Conservation (phyloP, 2,329 filamentous ascomycete species). For the Xylariaceae sp. region DNA sequence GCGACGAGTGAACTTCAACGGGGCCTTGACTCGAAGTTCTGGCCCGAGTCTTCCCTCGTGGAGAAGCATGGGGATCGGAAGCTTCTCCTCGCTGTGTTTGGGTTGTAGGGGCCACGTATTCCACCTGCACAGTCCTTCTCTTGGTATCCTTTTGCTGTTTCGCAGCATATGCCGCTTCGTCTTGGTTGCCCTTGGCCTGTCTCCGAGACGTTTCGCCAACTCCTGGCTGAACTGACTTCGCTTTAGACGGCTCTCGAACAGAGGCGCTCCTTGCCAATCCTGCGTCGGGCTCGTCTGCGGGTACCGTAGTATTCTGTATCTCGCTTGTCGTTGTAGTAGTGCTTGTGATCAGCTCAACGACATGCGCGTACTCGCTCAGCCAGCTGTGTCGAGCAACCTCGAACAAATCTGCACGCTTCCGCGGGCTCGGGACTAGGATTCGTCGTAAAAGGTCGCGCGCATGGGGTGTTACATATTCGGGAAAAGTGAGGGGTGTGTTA, state of each 20-base stretch:
- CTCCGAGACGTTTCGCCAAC: constrained; percentile 67
- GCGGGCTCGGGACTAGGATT: constrained; percentile 91
- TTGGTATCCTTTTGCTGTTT: constrained; percentile 81
- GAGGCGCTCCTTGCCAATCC: constrained; percentile 81
- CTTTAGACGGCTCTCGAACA: constrained; percentile 79
- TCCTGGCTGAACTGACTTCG: constrained; percentile 46
- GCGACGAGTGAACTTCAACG: constrained; percentile 34
- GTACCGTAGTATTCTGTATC: constrained; percentile 73
- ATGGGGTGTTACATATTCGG: constrained; percentile 97
- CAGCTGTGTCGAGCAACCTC: constrained; percentile 97
- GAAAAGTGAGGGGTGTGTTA: constrained; percentile 92
- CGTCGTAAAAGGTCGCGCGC: constrained; percentile 86
- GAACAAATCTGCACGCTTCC: constrained; percentile 92
- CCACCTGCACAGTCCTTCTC: constrained; percentile 90
- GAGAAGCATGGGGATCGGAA: constrained; percentile 24
- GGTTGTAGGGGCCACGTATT: constrained; percentile 90
- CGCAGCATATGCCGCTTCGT: constrained; percentile 47
- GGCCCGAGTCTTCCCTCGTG: constrained; percentile 40
- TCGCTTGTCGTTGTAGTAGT: constrained; percentile 84
- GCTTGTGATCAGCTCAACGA: constrained; percentile 95
- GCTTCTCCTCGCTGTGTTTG: constrained; percentile 63
- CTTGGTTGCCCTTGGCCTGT: constrained; percentile 68
- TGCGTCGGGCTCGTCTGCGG: constrained; percentile 52
- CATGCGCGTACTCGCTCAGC: constrained; percentile 94
- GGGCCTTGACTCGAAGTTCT: constrained; percentile 53